phyloP scores from a whole-genome alignment of 2,329 filamentous ascomycete genomes.

The Phialophora chinensis region DNA sequence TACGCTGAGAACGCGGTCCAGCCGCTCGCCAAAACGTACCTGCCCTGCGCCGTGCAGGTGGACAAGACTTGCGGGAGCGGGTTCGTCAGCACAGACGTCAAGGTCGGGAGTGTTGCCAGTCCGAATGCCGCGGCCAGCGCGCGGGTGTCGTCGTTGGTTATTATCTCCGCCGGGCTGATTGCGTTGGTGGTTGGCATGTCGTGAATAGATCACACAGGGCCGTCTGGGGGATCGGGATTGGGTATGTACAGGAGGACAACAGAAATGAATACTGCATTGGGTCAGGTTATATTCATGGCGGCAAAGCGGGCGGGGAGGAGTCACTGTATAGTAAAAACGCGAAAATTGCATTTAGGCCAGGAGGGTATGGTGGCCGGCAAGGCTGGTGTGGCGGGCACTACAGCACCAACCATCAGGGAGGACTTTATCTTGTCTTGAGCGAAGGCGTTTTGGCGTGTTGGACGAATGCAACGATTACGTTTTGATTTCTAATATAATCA shows the following conservation, averaged over 20 bases:
- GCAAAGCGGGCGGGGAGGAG: neutral
- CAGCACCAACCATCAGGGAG: neutral
- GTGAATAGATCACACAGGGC: neutral
- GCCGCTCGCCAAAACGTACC: conserved; percentile 72
- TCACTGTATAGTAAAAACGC: neutral
- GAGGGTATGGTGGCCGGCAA: too few species aligned
- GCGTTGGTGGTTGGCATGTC: neutral
- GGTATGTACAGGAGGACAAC: neutral
- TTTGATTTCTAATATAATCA: neutral
- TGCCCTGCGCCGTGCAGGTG: conserved; percentile 72
- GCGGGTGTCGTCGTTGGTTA: neutral
- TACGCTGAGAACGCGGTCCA: conserved; percentile 70
- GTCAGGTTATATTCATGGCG: neutral
- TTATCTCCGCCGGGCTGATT: neutral
- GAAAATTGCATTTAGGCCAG: too few species aligned
- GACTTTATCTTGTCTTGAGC: neutral
- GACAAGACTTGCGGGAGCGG: conserved; percentile 66
- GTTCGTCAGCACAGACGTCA: conserved; percentile 59
- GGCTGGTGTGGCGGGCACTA: neutral
- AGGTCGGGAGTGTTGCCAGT: conserved; percentile 29
- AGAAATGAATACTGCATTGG: neutral
- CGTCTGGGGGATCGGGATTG: neutral
- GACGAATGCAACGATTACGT: neutral
- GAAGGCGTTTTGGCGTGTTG: neutral
- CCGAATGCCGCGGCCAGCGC: conserved; percentile 11